These are phyloP conservation scores for Ceratobasidium theobromae DNA, from an alignment of 1,284 basidiomycete species.

Conservation along the genomic window DNA sequence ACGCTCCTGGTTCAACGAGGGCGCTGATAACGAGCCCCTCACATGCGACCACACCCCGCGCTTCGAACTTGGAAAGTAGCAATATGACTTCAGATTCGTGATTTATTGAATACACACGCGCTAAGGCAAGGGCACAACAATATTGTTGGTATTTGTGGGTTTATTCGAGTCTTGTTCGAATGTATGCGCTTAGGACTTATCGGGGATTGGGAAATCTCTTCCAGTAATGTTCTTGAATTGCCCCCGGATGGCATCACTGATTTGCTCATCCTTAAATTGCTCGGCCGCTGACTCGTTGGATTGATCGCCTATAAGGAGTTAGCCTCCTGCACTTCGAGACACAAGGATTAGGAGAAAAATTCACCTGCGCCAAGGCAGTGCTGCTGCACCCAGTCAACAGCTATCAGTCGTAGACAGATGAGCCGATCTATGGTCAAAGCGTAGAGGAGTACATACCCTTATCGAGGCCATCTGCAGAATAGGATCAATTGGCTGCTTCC, in stretches of 20 bases:
- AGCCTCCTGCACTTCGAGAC: neutral
- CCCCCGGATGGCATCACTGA: constrained; percentile 35
- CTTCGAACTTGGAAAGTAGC: neutral
- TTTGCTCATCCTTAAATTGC: constrained; percentile 37
- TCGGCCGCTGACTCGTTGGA: constrained; percentile 37
- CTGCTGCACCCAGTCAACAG: constrained; percentile 35
- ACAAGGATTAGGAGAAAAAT: neutral
- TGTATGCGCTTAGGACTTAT: constrained; percentile 3
- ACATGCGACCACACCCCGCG: neutral
- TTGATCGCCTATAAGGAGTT: constrained; percentile 21
- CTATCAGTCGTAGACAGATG: neutral
- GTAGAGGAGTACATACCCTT: constrained; percentile 22
- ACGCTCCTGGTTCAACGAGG: neutral
- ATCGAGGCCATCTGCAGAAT: constrained; percentile 21
- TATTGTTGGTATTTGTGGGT: no score
- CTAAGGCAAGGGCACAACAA: neutral
- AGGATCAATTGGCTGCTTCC: constrained; percentile 11
- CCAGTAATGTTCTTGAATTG: constrained; percentile 26
- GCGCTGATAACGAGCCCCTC: neutral
- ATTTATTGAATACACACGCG: no score
- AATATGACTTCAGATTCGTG: neutral
- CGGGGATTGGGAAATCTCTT: constrained; percentile 30
- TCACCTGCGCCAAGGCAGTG: constrained; percentile 32
- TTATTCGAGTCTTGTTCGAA: no score
- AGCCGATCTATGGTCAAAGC: neutral